Evolutionary conservation across 148 eudicot species (phyloP).

Genomic region (Heliosperma pusillum): DNA sequence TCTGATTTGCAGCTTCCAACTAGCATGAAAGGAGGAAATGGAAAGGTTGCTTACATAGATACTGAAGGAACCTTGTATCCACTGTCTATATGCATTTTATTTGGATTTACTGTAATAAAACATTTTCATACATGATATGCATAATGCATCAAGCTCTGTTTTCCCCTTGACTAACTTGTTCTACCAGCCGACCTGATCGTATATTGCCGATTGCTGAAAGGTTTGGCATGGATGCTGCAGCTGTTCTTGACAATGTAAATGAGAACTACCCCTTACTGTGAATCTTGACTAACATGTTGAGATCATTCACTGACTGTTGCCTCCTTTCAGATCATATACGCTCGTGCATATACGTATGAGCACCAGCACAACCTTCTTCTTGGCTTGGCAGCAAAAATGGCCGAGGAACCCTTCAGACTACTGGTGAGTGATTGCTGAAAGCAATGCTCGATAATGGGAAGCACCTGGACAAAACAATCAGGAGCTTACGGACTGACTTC

Average conservation of each 20-base stretch:
- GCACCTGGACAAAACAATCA: neutral
- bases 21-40: constrained; percentile 84
- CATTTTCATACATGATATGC: neutral
- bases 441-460: neutral
- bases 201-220: too few relatives aligned
- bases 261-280: neutral
- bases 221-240: constrained; percentile 98
- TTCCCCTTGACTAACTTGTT: constrained; percentile 34
- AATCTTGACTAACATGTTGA: neutral
- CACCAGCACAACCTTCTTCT: constrained; percentile 95
- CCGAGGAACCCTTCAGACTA: constrained; percentile 91
- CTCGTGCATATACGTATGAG: constrained; percentile 96
- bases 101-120: neutral
- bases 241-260: constrained; percentile 89
- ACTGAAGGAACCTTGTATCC: constrained; percentile 99
- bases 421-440: constrained; percentile 46
- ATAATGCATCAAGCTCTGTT: neutral
- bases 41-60: constrained; percentile 94
- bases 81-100: constrained; percentile 17
- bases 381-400: constrained; percentile 94
- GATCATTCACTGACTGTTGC: neutral
- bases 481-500: constrained; percentile 15
- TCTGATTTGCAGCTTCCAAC: constrained; percentile 67
- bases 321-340: constrained; percentile 72
- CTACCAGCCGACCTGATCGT: too few relatives aligned